Conservation (phyloP, 345 rosid genomes). For the Linum tenue region DNA sequence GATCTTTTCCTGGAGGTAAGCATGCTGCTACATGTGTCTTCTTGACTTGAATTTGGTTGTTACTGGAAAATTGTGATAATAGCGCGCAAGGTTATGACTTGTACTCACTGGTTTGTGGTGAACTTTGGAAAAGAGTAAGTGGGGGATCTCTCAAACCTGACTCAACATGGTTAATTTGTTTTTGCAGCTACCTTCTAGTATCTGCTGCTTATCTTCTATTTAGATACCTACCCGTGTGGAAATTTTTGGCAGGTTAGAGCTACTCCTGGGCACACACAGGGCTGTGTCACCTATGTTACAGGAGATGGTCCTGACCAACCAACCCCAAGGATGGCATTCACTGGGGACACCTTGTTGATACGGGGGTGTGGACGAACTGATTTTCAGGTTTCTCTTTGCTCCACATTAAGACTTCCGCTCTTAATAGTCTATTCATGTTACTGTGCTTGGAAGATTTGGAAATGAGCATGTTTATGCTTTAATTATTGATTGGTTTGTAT, state of each 20-base stretch:
- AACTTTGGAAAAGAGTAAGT: too few relatives aligned
- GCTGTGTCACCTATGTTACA: conserved; percentile 89
- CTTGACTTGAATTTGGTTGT: not conserved
- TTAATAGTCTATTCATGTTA: not conserved
- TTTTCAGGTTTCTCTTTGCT: conserved; percentile 59
- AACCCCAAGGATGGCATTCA: conserved; percentile 85
- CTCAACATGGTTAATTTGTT: too few relatives aligned
- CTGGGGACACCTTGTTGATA: conserved; percentile 78
- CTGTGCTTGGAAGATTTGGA: not conserved
- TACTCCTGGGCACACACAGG: conserved; percentile 89
- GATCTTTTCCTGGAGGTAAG: conserved; percentile 65
- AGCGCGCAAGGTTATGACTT: not conserved
- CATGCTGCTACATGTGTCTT: not conserved
- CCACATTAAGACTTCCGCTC: not conserved
- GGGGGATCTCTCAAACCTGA: too few relatives aligned
- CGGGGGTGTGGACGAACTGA: conserved; percentile 98
- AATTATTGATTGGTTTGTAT: not conserved
- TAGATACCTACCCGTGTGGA: not conserved
- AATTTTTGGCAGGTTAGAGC: conserved; percentile 48
- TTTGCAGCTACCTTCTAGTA: not conserved
- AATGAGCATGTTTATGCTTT: not conserved
- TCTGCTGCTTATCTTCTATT: too few relatives aligned
- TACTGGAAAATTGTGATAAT: not conserved
- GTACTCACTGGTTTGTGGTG: not conserved
- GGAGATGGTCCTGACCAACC: conserved; percentile 81